These are phyloP conservation scores for Karstenula rhodostoma DNA, from an alignment of 2,329 filamentous ascomycete genomes.

Conservation along the genomic window DNA sequence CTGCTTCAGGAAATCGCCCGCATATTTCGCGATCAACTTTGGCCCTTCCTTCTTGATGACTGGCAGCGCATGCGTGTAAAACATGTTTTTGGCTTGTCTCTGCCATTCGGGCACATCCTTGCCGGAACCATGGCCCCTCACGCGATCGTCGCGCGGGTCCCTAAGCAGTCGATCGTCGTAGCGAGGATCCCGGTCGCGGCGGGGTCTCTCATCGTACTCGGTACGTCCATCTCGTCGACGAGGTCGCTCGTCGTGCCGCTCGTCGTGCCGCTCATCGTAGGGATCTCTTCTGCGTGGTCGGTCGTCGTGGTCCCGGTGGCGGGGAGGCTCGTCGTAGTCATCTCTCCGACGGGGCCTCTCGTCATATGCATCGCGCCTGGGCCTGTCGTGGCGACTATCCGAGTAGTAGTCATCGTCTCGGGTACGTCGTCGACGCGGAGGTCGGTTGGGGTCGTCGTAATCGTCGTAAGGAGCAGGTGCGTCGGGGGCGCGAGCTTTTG, in stretches of 20 bases:
- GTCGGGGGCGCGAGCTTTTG: not conserved
- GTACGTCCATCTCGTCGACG: not conserved
- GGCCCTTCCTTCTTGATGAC: constrained; percentile 31
- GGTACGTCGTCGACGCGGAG: not conserved
- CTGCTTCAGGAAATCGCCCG: constrained; percentile 25
- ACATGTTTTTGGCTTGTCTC: constrained; percentile 30
- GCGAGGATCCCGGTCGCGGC: constrained; percentile 10
- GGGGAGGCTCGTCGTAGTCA: constrained; percentile 4
- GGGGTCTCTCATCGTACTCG: not conserved
- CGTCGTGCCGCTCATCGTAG: not conserved
- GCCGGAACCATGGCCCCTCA: not conserved
- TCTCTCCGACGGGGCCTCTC: not conserved
- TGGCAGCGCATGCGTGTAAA: constrained; percentile 29
- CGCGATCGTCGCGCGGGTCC: constrained; percentile 3
- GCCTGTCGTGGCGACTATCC: constrained; percentile 8
- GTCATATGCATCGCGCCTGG: not conserved
- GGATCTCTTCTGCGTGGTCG: constrained; percentile 4
- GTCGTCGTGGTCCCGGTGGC: constrained; percentile 8
- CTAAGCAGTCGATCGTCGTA: constrained; percentile 8
- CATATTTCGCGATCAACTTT: constrained; percentile 27
- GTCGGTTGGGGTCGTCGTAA: constrained; percentile 9
- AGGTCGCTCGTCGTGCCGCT: not conserved
- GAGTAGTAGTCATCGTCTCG: constrained; percentile 11
- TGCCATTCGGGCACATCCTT: constrained; percentile 27
- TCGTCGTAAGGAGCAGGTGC: not conserved